Conservation (phyloP, 1,139 yeast genomes). For the Blastobotrys aristatus region DNA sequence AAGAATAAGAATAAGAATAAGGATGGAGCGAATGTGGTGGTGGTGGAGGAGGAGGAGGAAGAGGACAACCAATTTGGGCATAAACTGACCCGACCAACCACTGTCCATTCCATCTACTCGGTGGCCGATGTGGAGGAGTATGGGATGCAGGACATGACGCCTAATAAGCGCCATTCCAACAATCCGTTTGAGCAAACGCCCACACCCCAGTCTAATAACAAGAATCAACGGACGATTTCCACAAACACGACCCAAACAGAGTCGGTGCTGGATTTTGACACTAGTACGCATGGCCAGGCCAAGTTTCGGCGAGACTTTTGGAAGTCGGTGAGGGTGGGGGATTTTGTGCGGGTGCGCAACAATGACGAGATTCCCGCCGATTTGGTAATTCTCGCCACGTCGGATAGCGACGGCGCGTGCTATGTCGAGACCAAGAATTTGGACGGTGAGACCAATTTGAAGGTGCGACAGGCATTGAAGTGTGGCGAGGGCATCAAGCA, state of each 20-base stretch:
- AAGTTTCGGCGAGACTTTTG: conserved; percentile 68
- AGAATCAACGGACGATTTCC: not conserved
- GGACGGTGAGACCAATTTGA: conserved; percentile 95
- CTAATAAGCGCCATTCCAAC: not conserved
- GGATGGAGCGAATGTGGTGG: no score
- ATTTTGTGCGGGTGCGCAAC: conserved; percentile 72
- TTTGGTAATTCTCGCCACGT: conserved; percentile 68
- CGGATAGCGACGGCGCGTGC: conserved; percentile 87
- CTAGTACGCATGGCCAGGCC: conserved; percentile 35
- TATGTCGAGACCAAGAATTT: conserved; percentile 90
- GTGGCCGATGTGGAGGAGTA: conserved; percentile 9
- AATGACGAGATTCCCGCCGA: conserved; percentile 96
- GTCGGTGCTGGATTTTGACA: conserved; percentile 34
- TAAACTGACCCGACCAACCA: conserved; percentile 20
- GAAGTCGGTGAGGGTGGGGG: conserved; percentile 90
- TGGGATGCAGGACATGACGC: conserved; percentile 7
- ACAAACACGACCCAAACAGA: conserved; percentile 16
- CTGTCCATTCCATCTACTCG: conserved; percentile 27
- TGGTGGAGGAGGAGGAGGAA: conserved; percentile 3
- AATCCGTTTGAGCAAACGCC: conserved; percentile 6
- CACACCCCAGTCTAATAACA: not conserved
- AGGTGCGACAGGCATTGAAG: conserved; percentile 68
- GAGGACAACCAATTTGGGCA: conserved; percentile 15
- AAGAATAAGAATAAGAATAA: conserved; percentile 14
- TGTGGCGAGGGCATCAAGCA: conserved; percentile 63